Percentiles rank a stretch among this genome's conserved stretches.
Evolutionary conservation across 2,329 filamentous ascomycete genomes (phyloP).

Genomic region (Biscogniauxia marginata): DNA sequence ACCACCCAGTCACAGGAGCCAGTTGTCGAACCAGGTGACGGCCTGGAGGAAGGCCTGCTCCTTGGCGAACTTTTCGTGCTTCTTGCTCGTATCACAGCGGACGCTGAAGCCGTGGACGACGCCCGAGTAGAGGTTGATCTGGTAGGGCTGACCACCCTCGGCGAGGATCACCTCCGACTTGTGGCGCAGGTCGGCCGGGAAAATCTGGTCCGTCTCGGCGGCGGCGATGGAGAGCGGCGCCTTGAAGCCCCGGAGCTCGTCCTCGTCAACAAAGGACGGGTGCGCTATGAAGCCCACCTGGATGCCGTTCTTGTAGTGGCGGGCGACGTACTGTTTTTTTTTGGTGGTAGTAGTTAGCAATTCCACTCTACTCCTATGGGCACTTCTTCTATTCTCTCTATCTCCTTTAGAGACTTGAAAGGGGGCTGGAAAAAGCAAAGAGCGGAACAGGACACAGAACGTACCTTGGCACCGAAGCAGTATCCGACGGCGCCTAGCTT

Average conservation of each 20-base stretch:
- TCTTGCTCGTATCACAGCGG: conserved; percentile 59
- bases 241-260: conserved; percentile 64
- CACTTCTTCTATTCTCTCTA: no score
- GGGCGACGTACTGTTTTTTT: conserved; percentile 55
- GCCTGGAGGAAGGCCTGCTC: conserved; percentile 81
- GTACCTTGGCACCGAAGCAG: conserved; percentile 72
- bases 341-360: neutral
- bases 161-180: conserved; percentile 62
- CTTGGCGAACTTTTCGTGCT: conserved; percentile 65
- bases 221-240: conserved; percentile 68
- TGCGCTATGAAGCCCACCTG: conserved; percentile 73
- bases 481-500: conserved; percentile 67
- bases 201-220: conserved; percentile 64
- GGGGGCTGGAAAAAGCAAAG: neutral
- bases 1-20: conserved; percentile 22
- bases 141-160: conserved; percentile 60
- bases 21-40: conserved; percentile 68
- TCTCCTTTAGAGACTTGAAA: no score
- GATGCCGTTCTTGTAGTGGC: conserved; percentile 63
- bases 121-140: conserved; percentile 73
- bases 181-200: conserved; percentile 62
- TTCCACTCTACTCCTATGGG: no score
- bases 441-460: conserved; percentile 13
- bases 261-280: conserved; percentile 69
- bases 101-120: conserved; percentile 75